phyloP scores from a whole-genome alignment of 768 basidiomycete species.

The Leccinum pellstonianum region DNA sequence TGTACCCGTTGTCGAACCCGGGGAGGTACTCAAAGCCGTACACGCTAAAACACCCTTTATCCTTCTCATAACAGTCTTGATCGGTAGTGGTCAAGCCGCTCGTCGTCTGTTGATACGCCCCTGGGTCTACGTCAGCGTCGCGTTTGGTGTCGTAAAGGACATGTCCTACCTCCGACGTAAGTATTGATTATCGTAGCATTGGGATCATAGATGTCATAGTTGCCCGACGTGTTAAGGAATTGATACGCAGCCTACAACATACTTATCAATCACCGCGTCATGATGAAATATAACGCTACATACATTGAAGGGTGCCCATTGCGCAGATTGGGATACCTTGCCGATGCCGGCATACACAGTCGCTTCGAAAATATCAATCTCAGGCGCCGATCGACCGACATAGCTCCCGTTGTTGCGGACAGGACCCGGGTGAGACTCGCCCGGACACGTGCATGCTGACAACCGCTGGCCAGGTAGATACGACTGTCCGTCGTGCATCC shows the following conservation, averaged over 20 bases:
- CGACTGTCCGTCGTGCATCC: conserved; percentile 23
- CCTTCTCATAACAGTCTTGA: conserved; percentile 47
- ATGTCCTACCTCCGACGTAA: conserved; percentile 41
- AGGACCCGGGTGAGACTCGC: conserved; percentile 60
- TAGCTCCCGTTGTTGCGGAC: conserved; percentile 46
- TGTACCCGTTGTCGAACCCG: conserved; percentile 53
- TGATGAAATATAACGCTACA: background rate
- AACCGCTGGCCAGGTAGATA: conserved; percentile 58
- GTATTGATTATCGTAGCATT: conserved; percentile 39
- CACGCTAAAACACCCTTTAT: conserved; percentile 40
- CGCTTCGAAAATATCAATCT: conserved; percentile 62
- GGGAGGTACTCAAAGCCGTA: conserved; percentile 58
- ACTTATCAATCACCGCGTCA: background rate
- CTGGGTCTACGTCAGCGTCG: conserved; percentile 14
- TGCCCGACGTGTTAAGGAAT: conserved; percentile 38
- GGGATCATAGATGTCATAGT: conserved; percentile 37
- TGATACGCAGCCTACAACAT: conserved; percentile 41
- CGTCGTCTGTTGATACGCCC: conserved; percentile 42
- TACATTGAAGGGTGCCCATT: conserved; percentile 42
- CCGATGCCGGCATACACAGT: conserved; percentile 30
- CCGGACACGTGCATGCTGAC: conserved; percentile 56
- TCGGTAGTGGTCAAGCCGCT: conserved; percentile 35
- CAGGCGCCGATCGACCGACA: conserved; percentile 54
- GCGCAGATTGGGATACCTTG: conserved; percentile 56
- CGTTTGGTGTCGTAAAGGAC: background rate